Base-by-base conservation (phyloP, 805 yeast species). In the Myxozyma udenii region DNA sequence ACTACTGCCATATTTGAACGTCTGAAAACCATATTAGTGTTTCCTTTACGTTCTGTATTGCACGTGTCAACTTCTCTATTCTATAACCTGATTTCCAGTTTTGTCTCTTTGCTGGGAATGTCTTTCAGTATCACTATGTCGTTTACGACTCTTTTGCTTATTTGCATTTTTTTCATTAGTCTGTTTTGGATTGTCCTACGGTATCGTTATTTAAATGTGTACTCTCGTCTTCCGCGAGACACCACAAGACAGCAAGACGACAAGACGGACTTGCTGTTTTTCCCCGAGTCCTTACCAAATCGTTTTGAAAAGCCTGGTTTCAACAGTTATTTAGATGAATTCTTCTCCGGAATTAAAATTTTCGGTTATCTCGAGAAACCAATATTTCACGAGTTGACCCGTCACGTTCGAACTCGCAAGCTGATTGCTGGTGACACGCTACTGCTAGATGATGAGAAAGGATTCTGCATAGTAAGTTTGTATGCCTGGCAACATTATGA, bases 291-390 rank as follows among this genome's bases (percentile, higher is more conserved):
- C 12, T 28, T 48, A 19, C 40, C 45, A 4, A 60, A 55, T 19
- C 67, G 66, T 21, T 70, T 65, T 39, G 71, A 70, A 39, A 73
- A 78, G 41, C 67, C 77, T 5, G 71, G 77, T 4, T 69, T 78
- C 41, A 70, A 84, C 1, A 83, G 86, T 42, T 90, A 88, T 64
- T 71, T 91, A 46, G 96, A 91, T 66, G 95, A 90, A 66, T 91
- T 91, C 62, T 70, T 91, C 41, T 79, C 87, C 45, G 98, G 96
- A 2, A 87, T 93, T 58, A 89, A 88, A 68, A 85, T 93, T 4
- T 93, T 91, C 71, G 98, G 98, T 1, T 91, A 91, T 67, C 74
- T 91, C 44, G 98, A 91, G 60, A 78, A 84, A 55, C 85, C 87
- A 1, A 96, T 91, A 1, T 90, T 91, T 67, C 95, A 90, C 64